A percentile compares a stretch with the other conserved stretches of the same genome.
Evolutionary conservation across 2,329 filamentous ascomycete species (phyloP).

Genomic region (Colletotrichum sansevieriae): DNA sequence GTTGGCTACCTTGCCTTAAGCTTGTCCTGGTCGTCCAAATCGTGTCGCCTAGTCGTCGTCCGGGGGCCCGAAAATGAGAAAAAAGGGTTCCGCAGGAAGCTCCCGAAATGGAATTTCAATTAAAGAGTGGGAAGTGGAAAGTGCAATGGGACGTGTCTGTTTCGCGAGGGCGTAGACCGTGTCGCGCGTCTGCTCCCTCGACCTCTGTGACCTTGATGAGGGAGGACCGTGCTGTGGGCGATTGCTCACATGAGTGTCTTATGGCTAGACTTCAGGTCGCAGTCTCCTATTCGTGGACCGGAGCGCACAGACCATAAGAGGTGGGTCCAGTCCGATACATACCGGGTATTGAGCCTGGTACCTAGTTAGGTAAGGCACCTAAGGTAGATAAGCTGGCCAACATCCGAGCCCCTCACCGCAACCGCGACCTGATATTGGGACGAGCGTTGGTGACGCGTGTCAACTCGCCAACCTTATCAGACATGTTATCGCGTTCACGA

Average conservation of each 20-base stretch:
- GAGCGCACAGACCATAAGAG: not conserved
- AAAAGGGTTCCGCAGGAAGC: constrained; percentile 21
- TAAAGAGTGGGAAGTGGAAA: constrained; percentile 31
- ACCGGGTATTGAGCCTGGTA: too few species aligned
- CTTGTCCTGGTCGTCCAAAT: not conserved
- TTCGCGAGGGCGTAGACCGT: constrained; percentile 56
- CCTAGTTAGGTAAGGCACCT: too few species aligned
- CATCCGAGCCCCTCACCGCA: not conserved
- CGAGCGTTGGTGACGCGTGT: constrained; percentile 28
- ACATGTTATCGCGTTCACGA: constrained; percentile 8
- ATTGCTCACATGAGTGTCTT: not conserved
- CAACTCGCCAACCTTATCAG: constrained; percentile 12
- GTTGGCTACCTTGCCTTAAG: too few species aligned
- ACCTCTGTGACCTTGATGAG: too few species aligned
- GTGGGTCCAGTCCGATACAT: too few species aligned
- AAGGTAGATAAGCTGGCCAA: too few species aligned
- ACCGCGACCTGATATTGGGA: constrained; percentile 2
- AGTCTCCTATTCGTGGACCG: too few species aligned
- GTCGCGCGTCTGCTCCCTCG: constrained; percentile 41
- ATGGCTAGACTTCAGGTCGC: too few species aligned
- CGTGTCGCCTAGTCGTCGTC: constrained; percentile 27
- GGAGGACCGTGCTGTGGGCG: not conserved
- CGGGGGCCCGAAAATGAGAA: constrained; percentile 24
- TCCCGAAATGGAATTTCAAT: constrained; percentile 43
- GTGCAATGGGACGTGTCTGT: constrained; percentile 55